These are phyloP conservation scores for Simplicillium sp. DNA, from an alignment of 2,329 filamentous ascomycete species.

Conservation along the genomic window DNA sequence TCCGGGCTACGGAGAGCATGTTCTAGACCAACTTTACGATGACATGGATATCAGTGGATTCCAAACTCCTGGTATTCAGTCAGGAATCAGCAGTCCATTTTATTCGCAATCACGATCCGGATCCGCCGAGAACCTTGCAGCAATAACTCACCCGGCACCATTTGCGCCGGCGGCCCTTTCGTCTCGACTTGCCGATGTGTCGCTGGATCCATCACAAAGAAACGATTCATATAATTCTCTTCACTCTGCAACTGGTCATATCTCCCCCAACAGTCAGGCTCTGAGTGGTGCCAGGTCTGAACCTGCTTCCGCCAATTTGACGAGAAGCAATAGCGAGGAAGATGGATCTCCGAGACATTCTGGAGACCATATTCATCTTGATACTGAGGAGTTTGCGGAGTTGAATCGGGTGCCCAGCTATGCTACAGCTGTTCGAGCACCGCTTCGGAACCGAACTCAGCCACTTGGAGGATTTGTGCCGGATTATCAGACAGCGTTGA, in stretches of 20 bases:
- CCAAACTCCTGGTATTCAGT: slow-evolving; percentile 57
- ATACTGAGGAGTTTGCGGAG: slow-evolving; percentile 52
- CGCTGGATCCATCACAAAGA: slow-evolving; percentile 35
- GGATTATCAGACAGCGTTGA: slow-evolving; percentile 55
- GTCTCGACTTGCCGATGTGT: slow-evolving; percentile 62
- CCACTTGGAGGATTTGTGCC: slow-evolving; percentile 45
- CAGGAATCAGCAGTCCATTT: slow-evolving; percentile 75
- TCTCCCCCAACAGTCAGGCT: slow-evolving; percentile 21
- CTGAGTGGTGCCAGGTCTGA: slow-evolving; percentile 25
- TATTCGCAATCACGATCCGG: slow-evolving; percentile 61
- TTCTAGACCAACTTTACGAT: slow-evolving; percentile 83
- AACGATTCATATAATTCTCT: slow-evolving; percentile 37
- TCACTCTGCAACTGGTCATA: slow-evolving; percentile 31
- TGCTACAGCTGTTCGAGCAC: slow-evolving; percentile 60
- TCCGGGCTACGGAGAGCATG: slow-evolving; percentile 86
- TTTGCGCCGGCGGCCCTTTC: slow-evolving; percentile 44
- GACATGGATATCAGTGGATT: slow-evolving; percentile 76
- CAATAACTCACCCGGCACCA: slow-evolving; percentile 25
- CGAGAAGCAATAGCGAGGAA: slow-evolving; percentile 44
- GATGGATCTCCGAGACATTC: slow-evolving; percentile 42
- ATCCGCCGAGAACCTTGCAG: slow-evolving; percentile 70
- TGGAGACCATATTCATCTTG: slow-evolving; percentile 45
- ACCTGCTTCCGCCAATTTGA: slow-evolving; percentile 35
- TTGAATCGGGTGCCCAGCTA: slow-evolving; percentile 71
- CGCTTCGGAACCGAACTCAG: slow-evolving; percentile 43